These are phyloP conservation scores for Monosporascus sp. DNA, from an alignment of 2,329 filamentous ascomycete genomes.

Conservation along the genomic window DNA sequence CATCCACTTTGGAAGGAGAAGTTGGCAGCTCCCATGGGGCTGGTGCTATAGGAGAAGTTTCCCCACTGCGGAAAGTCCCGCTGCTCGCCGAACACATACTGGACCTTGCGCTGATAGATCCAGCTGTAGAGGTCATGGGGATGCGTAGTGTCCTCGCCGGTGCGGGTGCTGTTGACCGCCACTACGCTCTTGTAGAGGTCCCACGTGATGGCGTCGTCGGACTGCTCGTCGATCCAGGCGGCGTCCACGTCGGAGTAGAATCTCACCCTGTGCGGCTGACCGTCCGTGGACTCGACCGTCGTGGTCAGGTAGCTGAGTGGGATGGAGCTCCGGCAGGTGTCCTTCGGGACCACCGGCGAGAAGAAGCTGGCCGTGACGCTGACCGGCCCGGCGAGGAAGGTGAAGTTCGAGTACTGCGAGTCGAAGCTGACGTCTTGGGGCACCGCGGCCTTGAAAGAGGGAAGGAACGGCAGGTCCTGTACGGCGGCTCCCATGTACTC, in stretches of 20 bases:
- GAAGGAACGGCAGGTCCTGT: slow-evolving; percentile 30
- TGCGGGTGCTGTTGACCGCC: slow-evolving; percentile 16
- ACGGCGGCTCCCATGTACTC: slow-evolving; percentile 43
- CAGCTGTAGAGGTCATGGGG: slow-evolving; percentile 62
- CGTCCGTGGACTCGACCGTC: slow-evolving; percentile 51
- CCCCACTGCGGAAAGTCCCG: slow-evolving; percentile 57
- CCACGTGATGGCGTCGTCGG: slow-evolving; percentile 63
- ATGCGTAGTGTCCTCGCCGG: slow-evolving; percentile 45
- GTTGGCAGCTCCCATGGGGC: slow-evolving; percentile 17
- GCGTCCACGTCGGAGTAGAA: slow-evolving; percentile 64
- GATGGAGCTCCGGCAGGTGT: slow-evolving; percentile 70
- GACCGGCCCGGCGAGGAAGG: slow-evolving; percentile 29
- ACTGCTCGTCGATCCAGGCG: slow-evolving; percentile 73
- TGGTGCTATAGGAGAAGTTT: slow-evolving; percentile 63
- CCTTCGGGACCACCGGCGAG: slow-evolving; percentile 73
- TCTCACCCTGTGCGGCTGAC: slow-evolving; percentile 49
- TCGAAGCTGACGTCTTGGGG: slow-evolving; percentile 38
- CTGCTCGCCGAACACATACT: slow-evolving; percentile 64
- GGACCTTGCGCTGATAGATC: slow-evolving; percentile 60
- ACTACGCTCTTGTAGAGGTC: slow-evolving; percentile 45
- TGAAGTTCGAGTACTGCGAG: slow-evolving; percentile 42
- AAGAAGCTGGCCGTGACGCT: slow-evolving; percentile 49
- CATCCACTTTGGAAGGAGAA: slow-evolving; percentile 19
- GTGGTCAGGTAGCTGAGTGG: slow-evolving; percentile 74
- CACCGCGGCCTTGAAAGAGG: slow-evolving; percentile 29